These are phyloP conservation scores for Penicillium arizonense DNA, from an alignment of 495 filamentous ascomycete genomes.

Conservation along the genomic window DNA sequence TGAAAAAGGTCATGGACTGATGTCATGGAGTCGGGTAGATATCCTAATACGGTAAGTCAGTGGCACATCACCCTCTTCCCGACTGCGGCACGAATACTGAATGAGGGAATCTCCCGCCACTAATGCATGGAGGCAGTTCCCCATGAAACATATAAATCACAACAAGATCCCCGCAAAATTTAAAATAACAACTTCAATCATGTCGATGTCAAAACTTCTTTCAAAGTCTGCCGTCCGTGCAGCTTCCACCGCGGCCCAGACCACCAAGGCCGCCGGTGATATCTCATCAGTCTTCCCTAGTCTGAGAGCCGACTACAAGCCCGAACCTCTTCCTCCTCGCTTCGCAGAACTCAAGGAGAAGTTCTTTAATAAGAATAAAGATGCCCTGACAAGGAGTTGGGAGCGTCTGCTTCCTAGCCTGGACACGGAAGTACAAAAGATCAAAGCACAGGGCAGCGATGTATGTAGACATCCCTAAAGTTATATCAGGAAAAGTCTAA, in stretches of 20 bases:
- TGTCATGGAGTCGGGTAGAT: slow-evolving; percentile 3
- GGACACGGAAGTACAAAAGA: slow-evolving; percentile 42
- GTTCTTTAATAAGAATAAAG: slow-evolving; percentile 62
- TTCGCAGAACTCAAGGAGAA: slow-evolving; percentile 73
- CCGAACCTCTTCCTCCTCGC: slow-evolving; percentile 63
- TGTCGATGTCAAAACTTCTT: slow-evolving; percentile 34
- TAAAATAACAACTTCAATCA: slow-evolving; percentile 6
- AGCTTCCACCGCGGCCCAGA: slow-evolving; percentile 30
- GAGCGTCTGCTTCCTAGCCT: slow-evolving; percentile 63
- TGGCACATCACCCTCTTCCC: not conserved
- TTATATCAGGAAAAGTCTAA: slow-evolving; percentile 7
- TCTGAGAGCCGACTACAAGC: slow-evolving; percentile 61
- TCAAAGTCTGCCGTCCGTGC: slow-evolving; percentile 32
- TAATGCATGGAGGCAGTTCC: not conserved
- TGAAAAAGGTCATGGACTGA: not conserved
- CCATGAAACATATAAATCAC: not conserved
- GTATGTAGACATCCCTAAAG: slow-evolving; percentile 26
- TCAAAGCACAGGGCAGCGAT: slow-evolving; percentile 49
- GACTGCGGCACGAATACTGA: not conserved
- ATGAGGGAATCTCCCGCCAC: not conserved
- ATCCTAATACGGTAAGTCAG: slow-evolving; percentile 1
- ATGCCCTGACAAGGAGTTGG: slow-evolving; percentile 64
- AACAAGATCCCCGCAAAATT: slow-evolving; percentile 3
- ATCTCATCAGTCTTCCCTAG: slow-evolving; percentile 85
- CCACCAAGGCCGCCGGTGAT: slow-evolving; percentile 59